Conservation (phyloP, 2,329 filamentous ascomycete genomes). For the Fusarium sp. region DNA sequence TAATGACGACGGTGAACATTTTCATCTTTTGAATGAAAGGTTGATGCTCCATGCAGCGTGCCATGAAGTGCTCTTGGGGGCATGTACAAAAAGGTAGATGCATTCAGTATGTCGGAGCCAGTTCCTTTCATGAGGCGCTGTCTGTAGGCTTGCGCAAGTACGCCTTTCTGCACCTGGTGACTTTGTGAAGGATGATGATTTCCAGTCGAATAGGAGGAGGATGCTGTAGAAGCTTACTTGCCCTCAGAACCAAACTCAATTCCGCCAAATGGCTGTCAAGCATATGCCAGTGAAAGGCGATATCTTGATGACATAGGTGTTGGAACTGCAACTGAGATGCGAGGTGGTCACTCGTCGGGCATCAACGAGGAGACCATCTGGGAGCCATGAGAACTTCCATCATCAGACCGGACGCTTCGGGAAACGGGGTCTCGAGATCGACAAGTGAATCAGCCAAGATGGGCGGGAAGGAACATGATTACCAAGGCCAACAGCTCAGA, state of each 20-base stretch:
- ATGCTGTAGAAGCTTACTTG: not conserved
- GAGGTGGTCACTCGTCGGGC: not conserved
- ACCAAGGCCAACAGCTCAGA: not conserved
- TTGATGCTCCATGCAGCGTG: not conserved
- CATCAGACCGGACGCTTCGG: not conserved
- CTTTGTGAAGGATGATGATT: not conserved
- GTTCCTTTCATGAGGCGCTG: not conserved
- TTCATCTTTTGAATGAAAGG: not conserved
- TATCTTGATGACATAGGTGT: not conserved
- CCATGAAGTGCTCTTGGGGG: not conserved
- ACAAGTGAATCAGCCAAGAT: not conserved
- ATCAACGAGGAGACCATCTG: not conserved
- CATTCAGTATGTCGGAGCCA: not conserved
- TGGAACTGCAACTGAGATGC: not conserved
- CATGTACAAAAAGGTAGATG: not conserved
- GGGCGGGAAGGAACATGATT: not conserved
- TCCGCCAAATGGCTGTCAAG: not conserved
- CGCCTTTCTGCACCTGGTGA: not conserved
- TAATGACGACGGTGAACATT: not conserved
- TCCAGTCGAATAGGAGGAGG: not conserved
- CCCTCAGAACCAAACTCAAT: not conserved
- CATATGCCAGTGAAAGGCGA: not conserved
- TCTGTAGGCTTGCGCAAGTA: not conserved
- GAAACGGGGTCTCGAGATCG: not conserved
- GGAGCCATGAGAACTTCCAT: not conserved